Conservation (phyloP, 768 basidiomycete species). For the Boletus reticuloceps region DNA sequence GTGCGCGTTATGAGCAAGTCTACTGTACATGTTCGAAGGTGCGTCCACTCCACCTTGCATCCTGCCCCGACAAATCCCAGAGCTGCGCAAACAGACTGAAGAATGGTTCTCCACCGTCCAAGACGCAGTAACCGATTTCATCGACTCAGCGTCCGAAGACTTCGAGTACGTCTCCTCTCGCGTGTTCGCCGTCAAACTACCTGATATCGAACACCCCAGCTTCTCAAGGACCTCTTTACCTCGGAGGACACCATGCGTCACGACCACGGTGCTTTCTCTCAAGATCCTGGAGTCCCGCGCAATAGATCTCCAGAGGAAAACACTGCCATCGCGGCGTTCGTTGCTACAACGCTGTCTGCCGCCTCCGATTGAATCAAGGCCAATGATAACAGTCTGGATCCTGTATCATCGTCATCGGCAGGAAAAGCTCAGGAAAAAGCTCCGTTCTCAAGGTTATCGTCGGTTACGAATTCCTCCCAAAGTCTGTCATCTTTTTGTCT, state of each 20-base stretch:
- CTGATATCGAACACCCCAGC: constrained; percentile 60
- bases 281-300: constrained; percentile 34
- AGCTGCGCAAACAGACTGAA: constrained; percentile 62
- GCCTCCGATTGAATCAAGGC: constrained; percentile 52
- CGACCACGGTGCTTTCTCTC: constrained; percentile 32
- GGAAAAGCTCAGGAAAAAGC: constrained; percentile 98
- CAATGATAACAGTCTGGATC: constrained; percentile 37
- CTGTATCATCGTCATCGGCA: constrained; percentile 95
- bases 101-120: constrained; percentile 65
- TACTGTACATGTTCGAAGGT: constrained; percentile 92
- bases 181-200: constrained; percentile 58
- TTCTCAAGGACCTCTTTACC: constrained; percentile 42
- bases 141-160: constrained; percentile 71
- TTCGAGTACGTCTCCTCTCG: constrained; percentile 59
- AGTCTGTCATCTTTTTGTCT: constrained; percentile 53
- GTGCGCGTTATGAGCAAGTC: too few species aligned
- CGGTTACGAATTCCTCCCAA: constrained; percentile 96
- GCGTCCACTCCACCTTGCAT: constrained; percentile 18
- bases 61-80: constrained; percentile 35
- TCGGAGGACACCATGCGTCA: constrained; percentile 30
- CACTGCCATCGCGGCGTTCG: constrained; percentile 61
- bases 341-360: constrained; percentile 76
- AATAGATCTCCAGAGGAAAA: constrained; percentile 52
- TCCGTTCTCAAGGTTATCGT: constrained; percentile 97
- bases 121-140: constrained; percentile 57